Base-by-base conservation (phyloP, 1,284 basidiomycete genomes). In the Xerocomus minutiporus region DNA sequence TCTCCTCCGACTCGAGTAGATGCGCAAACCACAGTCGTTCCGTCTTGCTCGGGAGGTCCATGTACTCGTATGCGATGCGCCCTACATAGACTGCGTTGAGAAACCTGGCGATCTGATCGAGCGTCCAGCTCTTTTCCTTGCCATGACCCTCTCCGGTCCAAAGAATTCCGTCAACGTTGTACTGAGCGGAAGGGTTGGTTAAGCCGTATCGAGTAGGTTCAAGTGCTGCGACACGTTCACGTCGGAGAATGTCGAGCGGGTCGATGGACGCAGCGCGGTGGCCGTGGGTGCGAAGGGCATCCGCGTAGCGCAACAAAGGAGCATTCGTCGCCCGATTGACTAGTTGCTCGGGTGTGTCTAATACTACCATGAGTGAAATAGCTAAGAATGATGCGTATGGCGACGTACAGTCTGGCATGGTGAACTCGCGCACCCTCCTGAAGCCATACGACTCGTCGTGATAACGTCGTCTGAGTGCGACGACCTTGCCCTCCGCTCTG, bases 371-470 rank as follows among this genome's bases (percentile, higher is more conserved):
- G 47, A 57, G 46, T 12, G 26, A 26, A 5, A 25, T 20, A 15
- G n/a, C 20, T 2, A 4, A 41, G 12, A 46, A 31, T 48, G 32
- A 44, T 5, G 17, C 36, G 20, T 2, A n/a, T 2, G 8, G 41
- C 6, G 9, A 77, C 87, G 65, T 69, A 91, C 89, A 92, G 59
- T 91, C 90, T 34, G 88, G 84, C 58, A 91, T 75, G 9, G 73
- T 69, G 61, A 86, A 88, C 59, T 78, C 75, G 43, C 77, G 74
- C 1, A 81, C 79, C 60, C 84, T 83, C 38, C 90, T 76, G 62
- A 86, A 91, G 0, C 90, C 90, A 66, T 89, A 92, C 3, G 87
- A 89, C 57, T 89, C 83, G 71, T 93, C 90, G 59, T 91, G 89
- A 68, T 93, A 93, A 8, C 45, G 48, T 17, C 57, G 67, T 50